phyloP scores from a whole-genome alignment of 257 asterid genomes.

The Rauvolfia tetraphylla region DNA sequence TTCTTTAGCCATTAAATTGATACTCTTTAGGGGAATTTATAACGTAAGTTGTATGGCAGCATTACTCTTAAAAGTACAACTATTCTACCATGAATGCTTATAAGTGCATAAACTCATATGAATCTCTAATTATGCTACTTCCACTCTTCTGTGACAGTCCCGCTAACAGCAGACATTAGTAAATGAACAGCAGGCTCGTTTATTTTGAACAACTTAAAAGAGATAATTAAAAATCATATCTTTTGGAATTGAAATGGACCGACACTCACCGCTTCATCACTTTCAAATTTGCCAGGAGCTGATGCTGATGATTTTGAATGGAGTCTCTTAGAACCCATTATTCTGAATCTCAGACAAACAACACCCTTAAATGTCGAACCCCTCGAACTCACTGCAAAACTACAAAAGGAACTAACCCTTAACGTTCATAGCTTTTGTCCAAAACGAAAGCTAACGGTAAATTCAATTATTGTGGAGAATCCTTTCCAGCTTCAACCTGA shows the following conservation, averaged over 20 bases:
- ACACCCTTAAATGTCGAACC: constrained; percentile 20
- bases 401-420: constrained; percentile 3
- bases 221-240: background rate
- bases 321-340: constrained; percentile 48
- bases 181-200: too few species aligned
- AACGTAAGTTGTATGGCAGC: background rate
- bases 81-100: background rate
- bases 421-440: constrained; percentile 15
- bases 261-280: constrained; percentile 15
- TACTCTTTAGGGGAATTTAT: background rate
- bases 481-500: constrained; percentile 20
- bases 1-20: background rate
- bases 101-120: background rate
- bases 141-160: background rate
- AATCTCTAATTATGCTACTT: background rate
- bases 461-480: background rate
- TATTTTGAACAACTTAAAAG: background rate
- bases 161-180: too few species aligned
- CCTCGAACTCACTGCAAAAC: constrained; percentile 40
- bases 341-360: constrained; percentile 23
- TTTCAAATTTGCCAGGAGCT: constrained; percentile 19
- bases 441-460: constrained; percentile 8
- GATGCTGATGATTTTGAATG: constrained; percentile 33
- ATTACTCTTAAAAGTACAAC: background rate
- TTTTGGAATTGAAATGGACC: constrained; percentile 20